A percentile compares a stretch with the other conserved stretches of the same genome.
Evolutionary conservation across 1,284 basidiomycete species (phyloP).

Genomic region (Ganoderma lingzhi): DNA sequence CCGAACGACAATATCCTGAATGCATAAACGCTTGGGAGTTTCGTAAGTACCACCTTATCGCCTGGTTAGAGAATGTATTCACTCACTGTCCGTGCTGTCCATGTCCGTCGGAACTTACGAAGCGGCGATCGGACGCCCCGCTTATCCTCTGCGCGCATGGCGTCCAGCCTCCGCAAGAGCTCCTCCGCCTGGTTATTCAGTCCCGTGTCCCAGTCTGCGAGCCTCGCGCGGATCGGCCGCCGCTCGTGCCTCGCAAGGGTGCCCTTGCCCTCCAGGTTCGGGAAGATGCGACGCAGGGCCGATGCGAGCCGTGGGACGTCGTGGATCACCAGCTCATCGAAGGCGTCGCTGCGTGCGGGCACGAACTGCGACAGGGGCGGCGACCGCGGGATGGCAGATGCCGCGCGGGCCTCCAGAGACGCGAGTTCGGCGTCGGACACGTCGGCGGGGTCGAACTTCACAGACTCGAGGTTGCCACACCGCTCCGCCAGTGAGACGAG

Average conservation of each 20-base stretch:
- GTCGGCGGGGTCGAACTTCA: conserved; percentile 1
- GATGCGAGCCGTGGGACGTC: not conserved
- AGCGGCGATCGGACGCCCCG: not conserved
- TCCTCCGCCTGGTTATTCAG: not conserved
- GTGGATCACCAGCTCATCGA: not conserved
- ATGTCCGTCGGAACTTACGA: not conserved
- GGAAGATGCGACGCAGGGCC: not conserved
- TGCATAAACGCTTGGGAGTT: not conserved
- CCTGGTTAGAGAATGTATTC: not conserved
- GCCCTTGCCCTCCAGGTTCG: not conserved
- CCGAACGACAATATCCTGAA: not conserved
- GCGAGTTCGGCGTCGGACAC: not conserved
- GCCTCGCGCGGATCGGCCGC: not conserved
- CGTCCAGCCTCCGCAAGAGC: not conserved
- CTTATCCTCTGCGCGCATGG: not conserved
- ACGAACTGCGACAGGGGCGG: not conserved
- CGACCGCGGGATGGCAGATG: not conserved
- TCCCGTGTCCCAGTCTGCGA: not conserved
- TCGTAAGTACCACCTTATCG: not conserved
- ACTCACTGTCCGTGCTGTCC: not conserved
- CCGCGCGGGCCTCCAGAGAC: not conserved
- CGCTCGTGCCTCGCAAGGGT: not conserved
- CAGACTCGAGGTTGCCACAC: not conserved
- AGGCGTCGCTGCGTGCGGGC: not conserved
- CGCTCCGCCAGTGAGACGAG: not conserved